phyloP scores from a whole-genome alignment of 1,284 basidiomycete species.

The Takashimella tepidaria region DNA sequence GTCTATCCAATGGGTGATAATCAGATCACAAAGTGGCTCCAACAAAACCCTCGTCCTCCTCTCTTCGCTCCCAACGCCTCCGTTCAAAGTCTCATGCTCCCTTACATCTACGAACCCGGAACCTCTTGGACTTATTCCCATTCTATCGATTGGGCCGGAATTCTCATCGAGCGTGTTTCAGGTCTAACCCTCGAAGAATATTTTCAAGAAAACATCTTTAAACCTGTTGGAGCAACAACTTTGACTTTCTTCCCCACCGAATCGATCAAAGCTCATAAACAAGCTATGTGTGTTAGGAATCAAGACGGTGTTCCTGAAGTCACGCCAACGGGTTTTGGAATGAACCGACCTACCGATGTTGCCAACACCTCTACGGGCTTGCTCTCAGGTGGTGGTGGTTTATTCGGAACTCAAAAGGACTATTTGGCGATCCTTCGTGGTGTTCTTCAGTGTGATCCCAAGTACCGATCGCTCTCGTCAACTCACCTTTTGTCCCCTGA shows the following conservation, averaged over 20 bases:
- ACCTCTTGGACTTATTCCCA: slow-evolving; percentile 26
- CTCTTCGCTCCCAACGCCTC: slow-evolving; percentile 4
- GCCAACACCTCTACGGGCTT: not conserved
- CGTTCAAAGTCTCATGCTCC: slow-evolving; percentile 11
- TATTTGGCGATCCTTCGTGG: slow-evolving; percentile 28
- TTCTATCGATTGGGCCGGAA: slow-evolving; percentile 42
- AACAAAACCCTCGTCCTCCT: slow-evolving; percentile 6
- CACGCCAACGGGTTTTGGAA: not conserved
- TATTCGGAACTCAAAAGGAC: slow-evolving; percentile 32
- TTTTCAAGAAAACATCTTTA: slow-evolving; percentile 17
- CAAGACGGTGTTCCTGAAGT: slow-evolving; percentile 8
- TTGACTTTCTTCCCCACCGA: slow-evolving; percentile 29
- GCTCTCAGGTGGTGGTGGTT: slow-evolving; percentile 32
- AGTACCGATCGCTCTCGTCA: not conserved
- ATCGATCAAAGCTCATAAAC: slow-evolving; percentile 8
- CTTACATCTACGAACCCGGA: slow-evolving; percentile 35
- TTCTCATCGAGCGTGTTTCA: slow-evolving; percentile 31
- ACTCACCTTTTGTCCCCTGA: not conserved
- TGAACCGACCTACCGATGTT: not conserved
- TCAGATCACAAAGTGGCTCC: slow-evolving; percentile 16
- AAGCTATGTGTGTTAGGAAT: slow-evolving; percentile 16
- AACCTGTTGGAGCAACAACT: slow-evolving; percentile 2
- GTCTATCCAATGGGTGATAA: slow-evolving; percentile 15
- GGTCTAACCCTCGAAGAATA: slow-evolving; percentile 32
- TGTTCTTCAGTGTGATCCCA: slow-evolving; percentile 18